A percentile compares a stretch with the other conserved stretches of the same genome.
Conservation (phyloP, 345 rosid species). For the Erucastrum elatum region DNA sequence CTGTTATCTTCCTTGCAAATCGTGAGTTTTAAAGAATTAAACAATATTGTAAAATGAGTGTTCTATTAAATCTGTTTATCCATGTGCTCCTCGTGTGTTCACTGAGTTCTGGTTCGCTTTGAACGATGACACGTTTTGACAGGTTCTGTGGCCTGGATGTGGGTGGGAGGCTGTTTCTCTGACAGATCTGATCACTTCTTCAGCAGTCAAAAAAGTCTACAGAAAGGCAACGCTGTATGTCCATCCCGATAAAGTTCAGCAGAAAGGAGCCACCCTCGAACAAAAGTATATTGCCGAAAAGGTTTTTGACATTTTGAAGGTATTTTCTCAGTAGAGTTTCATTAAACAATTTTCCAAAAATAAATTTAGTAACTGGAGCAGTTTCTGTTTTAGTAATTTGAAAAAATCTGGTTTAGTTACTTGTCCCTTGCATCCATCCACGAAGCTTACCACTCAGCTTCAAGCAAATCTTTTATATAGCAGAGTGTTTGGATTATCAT, state of each 20-base stretch:
- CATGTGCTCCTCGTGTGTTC: background rate
- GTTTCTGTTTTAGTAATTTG: no score
- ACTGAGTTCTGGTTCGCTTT: conserved; percentile 4
- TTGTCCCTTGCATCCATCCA: no score
- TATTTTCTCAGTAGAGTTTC: conserved; percentile 28
- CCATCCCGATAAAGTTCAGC: conserved; percentile 99
- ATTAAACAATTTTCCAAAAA: no score
- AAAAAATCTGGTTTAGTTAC: no score
- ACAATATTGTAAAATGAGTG: background rate
- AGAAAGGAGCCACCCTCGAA: conserved; percentile 84
- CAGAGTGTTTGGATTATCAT: background rate
- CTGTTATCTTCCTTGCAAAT: conserved; percentile 77
- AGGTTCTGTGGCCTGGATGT: conserved; percentile 94
- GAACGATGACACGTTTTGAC: conserved; percentile 24
- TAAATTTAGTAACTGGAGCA: no score
- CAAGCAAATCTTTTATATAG: no score
- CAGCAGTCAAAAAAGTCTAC: conserved; percentile 84
- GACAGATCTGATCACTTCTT: conserved; percentile 82
- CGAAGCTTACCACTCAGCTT: no score
- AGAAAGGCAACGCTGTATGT: conserved; percentile 77
- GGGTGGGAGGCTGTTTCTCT: conserved; percentile 82
- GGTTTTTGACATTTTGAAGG: conserved; percentile 96
- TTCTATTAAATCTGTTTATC: background rate
- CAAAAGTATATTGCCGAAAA: conserved; percentile 92
- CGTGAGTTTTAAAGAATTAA: conserved; percentile 41